Evolutionary conservation across 2,329 filamentous ascomycete genomes (phyloP).

Genomic region (Calonectria ilicicola): DNA sequence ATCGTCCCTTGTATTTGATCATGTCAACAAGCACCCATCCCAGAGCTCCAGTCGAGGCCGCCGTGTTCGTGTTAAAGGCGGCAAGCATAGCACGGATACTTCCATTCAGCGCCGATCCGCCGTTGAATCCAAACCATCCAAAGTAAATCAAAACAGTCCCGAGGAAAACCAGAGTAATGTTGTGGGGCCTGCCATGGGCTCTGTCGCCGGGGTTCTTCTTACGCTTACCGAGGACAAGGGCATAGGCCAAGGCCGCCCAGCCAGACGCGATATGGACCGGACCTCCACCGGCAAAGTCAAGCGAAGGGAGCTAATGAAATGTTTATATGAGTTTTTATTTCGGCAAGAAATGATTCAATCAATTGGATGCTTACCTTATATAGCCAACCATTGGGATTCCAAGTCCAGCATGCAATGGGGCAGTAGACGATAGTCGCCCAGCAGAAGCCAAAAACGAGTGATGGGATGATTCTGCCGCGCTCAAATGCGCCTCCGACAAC

Average conservation of each 20-base stretch:
- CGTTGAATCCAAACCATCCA: constrained; percentile 67
- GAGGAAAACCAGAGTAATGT: constrained; percentile 72
- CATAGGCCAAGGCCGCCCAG: constrained; percentile 71
- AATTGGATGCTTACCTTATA: constrained; percentile 63
- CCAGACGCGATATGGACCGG: constrained; percentile 74
- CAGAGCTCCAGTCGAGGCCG: constrained; percentile 64
- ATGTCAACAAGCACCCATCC: constrained; percentile 67
- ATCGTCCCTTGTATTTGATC: constrained; percentile 54
- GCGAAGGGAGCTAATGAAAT: constrained; percentile 32
- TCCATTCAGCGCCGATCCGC: constrained; percentile 61
- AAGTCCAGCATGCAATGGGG: constrained; percentile 72
- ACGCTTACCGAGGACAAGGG: constrained; percentile 71
- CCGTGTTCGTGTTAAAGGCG: constrained; percentile 69
- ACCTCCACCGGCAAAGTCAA: constrained; percentile 72
- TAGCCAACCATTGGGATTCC: constrained; percentile 74
- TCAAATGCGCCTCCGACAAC: constrained; percentile 52
- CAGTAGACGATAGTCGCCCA: constrained; percentile 75
- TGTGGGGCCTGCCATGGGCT: constrained; percentile 64
- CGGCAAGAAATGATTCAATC: no score
- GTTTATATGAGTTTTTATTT: not conserved
- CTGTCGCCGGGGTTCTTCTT: constrained; percentile 58
- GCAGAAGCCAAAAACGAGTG: constrained; percentile 71
- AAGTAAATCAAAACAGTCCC: constrained; percentile 75
- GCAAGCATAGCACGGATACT: constrained; percentile 64
- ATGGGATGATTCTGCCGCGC: constrained; percentile 53